A percentile compares a stretch with the other conserved stretches of the same genome.
These are phyloP conservation scores for Kazachstania bromeliacearum DNA, from an alignment of 805 yeast species.

Conservation along the genomic window DNA sequence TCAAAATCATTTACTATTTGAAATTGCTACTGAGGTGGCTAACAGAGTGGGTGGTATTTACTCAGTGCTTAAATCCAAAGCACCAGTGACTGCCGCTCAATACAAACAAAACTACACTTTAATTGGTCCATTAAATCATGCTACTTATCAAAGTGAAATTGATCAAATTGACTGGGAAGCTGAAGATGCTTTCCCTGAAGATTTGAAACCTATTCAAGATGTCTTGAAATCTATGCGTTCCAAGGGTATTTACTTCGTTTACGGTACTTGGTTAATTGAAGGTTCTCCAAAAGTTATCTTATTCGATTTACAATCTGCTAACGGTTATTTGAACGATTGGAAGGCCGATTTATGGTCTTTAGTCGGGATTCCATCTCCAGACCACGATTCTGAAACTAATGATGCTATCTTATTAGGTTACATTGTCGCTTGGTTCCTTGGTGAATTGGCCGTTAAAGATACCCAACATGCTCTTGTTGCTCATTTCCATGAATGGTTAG, in stretches of 20 bases:
- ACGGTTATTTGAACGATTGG: slow-evolving; percentile 75
- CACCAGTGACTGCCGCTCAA: slow-evolving; percentile 92
- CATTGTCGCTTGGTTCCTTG: slow-evolving; percentile 92
- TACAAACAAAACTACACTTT: slow-evolving; percentile 78
- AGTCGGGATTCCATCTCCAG: slow-evolving; percentile 91
- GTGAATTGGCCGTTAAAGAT: slow-evolving; percentile 82
- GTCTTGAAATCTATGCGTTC: slow-evolving; percentile 69
- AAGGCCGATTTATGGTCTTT: slow-evolving; percentile 84
- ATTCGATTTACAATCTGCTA: slow-evolving; percentile 78
- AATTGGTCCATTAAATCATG: slow-evolving; percentile 75
- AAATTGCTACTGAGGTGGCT: slow-evolving; percentile 95
- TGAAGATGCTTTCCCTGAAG: slow-evolving; percentile 28
- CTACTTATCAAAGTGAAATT: slow-evolving; percentile 70
- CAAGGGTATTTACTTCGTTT: slow-evolving; percentile 73
- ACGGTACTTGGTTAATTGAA: slow-evolving; percentile 95
- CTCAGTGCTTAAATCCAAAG: slow-evolving; percentile 92
- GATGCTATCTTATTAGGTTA: slow-evolving; percentile 91
- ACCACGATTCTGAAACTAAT: slow-evolving; percentile 76
- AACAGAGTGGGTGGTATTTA: slow-evolving; percentile 96
- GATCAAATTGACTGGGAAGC: slow-evolving; percentile 59
- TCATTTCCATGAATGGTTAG: slow-evolving; percentile 97
- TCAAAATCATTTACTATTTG: slow-evolving; percentile 78
- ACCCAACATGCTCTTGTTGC: slow-evolving; percentile 81
- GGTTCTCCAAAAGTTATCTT: slow-evolving; percentile 94
- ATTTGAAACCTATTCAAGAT: slow-evolving; percentile 24